Evolutionary conservation across 23 red algal genomes (phyloP).

Genomic region (Gracilariopsis chorda): DNA sequence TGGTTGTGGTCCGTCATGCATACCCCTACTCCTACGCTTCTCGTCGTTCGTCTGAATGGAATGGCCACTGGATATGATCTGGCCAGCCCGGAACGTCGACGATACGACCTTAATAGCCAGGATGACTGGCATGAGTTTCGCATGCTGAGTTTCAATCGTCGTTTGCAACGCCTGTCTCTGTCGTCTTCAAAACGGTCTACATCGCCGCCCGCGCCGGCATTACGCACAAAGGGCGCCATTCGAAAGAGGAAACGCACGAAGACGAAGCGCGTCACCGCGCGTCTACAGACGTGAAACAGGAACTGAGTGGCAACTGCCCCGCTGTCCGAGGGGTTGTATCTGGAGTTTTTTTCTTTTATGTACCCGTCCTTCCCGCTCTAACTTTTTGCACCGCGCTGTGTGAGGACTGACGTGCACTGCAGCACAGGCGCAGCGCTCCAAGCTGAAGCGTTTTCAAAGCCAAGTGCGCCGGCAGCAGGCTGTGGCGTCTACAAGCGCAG

Average conservation of each 20-base stretch:
- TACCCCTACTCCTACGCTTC: slow-evolving; percentile 9
- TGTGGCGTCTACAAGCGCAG: no score
- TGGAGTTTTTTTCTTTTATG: no score
- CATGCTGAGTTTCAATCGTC: slow-evolving; percentile 15
- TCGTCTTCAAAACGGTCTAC: not conserved
- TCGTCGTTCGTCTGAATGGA: slow-evolving; percentile 2
- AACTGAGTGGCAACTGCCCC: no score
- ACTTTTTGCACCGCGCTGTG: no score
- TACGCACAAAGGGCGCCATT: not conserved
- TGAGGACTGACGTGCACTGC: no score
- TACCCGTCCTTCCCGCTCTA: no score
- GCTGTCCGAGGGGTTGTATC: no score
- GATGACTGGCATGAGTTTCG: slow-evolving; percentile 19
- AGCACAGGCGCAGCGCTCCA: no score
- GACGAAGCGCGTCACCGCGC: no score
- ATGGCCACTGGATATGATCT: slow-evolving; percentile 8
- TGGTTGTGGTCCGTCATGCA: not conserved
- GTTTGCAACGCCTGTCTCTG: not conserved
- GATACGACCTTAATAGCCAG: not conserved
- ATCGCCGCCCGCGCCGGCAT: not conserved
- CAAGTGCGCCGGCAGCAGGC: no score
- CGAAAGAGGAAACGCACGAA: not conserved
- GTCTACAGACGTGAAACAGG: no score
- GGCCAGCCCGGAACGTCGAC: not conserved
- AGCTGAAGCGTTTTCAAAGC: no score